Conservation (phyloP, 345 rosid genomes). For the Gossypium mustelinum region DNA sequence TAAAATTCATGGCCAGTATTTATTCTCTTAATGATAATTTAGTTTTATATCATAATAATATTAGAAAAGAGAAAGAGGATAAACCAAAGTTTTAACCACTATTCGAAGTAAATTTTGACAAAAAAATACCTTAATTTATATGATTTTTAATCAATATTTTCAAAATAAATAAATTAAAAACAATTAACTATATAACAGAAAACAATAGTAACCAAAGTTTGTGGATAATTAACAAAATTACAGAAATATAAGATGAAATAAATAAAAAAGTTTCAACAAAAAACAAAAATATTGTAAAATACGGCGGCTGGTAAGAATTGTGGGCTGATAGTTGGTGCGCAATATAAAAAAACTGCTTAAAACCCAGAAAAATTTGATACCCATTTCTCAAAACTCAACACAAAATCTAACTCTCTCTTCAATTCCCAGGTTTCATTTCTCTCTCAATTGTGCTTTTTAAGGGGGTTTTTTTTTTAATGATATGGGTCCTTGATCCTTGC, state of each 20-base stretch:
- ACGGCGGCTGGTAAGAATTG: slow-evolving; percentile 5
- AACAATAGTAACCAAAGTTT: neutral
- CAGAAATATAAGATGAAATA: slow-evolving; percentile 6
- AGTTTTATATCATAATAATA: no score
- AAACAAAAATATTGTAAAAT: neutral
- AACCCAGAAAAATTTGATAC: neutral
- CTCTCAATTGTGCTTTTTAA: slow-evolving; percentile 1
- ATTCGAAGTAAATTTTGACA: no score
- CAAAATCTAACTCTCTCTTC: neutral
- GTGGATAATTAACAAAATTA: neutral
- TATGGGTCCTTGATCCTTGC: slow-evolving; percentile 6
- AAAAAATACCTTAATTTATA: no score
- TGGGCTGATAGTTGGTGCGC: neutral
- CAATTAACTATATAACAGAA: neutral
- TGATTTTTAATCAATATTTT: no score
- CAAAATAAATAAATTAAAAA: no score
- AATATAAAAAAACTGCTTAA: neutral
- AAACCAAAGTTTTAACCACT: no score
- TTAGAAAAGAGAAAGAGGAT: no score
- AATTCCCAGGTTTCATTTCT: neutral
- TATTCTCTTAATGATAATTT: no score
- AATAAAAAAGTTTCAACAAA: neutral
- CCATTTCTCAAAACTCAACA: neutral
- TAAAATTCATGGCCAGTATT: no score
- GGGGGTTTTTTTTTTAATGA: neutral